Percentiles rank a stretch among this genome's conserved stretches.
Conservation (phyloP, 257 asterid genomes). For the Solanum paucissectum region DNA sequence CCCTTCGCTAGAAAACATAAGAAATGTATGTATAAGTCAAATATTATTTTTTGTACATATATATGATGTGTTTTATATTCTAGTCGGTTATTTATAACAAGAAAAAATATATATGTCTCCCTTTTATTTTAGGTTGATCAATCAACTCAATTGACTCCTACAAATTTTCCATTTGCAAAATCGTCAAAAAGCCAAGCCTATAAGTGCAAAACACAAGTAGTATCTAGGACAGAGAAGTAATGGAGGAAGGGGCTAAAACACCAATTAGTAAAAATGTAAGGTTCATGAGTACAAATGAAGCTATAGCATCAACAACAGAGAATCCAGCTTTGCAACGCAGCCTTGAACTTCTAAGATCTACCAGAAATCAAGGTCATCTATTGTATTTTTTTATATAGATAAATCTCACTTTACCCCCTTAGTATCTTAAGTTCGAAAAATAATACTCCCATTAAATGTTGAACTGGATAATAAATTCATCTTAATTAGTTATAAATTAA, state of each 20-base stretch:
- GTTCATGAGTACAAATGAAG: neutral
- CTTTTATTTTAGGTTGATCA: neutral
- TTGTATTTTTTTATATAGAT: too few relatives aligned
- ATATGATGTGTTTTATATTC: too few relatives aligned
- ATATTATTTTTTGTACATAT: neutral
- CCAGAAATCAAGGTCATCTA: neutral
- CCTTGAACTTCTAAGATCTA: neutral
- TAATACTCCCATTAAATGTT: neutral
- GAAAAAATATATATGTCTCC: neutral
- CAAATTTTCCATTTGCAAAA: too few relatives aligned
- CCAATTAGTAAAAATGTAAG: neutral
- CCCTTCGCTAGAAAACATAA: neutral
- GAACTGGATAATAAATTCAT: neutral
- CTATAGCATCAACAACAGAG: neutral
- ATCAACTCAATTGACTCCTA: neutral
- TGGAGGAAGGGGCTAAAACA: neutral
- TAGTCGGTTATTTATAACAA: neutral
- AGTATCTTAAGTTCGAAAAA: neutral
- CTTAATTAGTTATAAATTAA: neutral
- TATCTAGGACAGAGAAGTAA: neutral
- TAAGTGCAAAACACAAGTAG: neutral
- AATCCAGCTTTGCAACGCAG: neutral
- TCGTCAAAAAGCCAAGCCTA: neutral
- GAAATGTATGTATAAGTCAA: neutral
- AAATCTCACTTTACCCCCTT: neutral